Evolutionary conservation across 2,329 filamentous ascomycete species (phyloP).

Genomic region (Neonectria sp.): DNA sequence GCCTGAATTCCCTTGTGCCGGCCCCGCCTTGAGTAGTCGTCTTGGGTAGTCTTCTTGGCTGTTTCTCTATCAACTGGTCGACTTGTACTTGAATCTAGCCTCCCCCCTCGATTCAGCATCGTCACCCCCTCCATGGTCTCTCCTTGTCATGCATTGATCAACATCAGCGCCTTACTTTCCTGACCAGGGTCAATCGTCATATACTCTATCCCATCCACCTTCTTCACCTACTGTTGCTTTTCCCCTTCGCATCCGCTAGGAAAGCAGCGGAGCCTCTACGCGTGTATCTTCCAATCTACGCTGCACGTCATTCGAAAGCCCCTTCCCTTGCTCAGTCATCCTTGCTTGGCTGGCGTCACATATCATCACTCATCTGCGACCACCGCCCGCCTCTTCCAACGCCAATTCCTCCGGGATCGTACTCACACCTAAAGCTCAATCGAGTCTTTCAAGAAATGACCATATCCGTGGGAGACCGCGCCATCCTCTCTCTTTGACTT

Average conservation of each 20-base stretch:
- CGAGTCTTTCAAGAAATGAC: slow-evolving; percentile 20
- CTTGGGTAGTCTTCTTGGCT: slow-evolving; percentile 17
- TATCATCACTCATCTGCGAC: slow-evolving; percentile 1
- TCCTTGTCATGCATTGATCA: slow-evolving; percentile 35
- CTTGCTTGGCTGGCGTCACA: slow-evolving; percentile 14
- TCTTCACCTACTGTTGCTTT: background rate
- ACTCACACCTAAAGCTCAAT: background rate
- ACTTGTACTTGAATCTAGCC: slow-evolving; percentile 41
- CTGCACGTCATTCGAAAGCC: slow-evolving; percentile 21
- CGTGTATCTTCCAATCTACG: background rate
- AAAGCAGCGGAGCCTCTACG: slow-evolving; percentile 10
- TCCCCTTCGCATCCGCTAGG: background rate
- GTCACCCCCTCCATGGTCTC: slow-evolving; percentile 27
- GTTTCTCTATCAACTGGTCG: slow-evolving; percentile 14
- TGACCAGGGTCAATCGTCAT: slow-evolving; percentile 17
- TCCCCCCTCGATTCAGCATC: slow-evolving; percentile 30
- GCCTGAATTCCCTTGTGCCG: slow-evolving; percentile 32
- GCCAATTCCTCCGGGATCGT: background rate
- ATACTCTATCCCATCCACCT: slow-evolving; percentile 12
- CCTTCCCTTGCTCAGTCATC: slow-evolving; percentile 26
- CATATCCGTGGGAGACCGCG: slow-evolving; percentile 3
- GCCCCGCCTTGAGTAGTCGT: slow-evolving; percentile 9
- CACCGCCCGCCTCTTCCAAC: slow-evolving; percentile 2
- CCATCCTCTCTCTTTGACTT: slow-evolving; percentile 1
- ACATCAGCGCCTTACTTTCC: slow-evolving; percentile 19